Base-by-base conservation (phyloP, 495 filamentous ascomycete genomes). In the Sporormia fimetaria region DNA sequence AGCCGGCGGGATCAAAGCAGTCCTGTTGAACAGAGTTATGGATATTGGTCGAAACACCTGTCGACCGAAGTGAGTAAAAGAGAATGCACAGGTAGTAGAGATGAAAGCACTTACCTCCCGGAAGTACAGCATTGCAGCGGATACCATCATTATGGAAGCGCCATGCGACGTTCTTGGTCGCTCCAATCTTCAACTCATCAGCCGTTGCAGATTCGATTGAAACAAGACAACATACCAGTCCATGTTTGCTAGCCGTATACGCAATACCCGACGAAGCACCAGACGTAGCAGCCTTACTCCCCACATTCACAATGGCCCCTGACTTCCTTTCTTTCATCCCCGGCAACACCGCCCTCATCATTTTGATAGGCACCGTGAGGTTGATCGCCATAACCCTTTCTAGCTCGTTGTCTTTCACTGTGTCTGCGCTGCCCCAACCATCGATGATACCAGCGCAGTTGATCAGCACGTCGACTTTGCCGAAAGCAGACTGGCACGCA, bases 81-180 rank as follows among this genome's bases (percentile, higher is more conserved):
- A 27, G 25, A 7, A 27, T n/a, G n/a, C 25, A 7, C 25, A 6
- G 7, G 6, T n/a, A 7, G 6, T n/a, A 27, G 25, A n/a, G 7
- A 27, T n/a, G 7, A n/a, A 6, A n/a, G 7, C 25, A 40, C 44
- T 37, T 37, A 55, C 57, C 42, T 24, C 59, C 59, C 8, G 59
- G 59, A 15, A 53, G 45, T 4, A 62, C 38, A 4, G 54, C 54
- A 40, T 61, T 61, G 40, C 56, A 59, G 17, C 56, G 44, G 37
- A 61, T 61, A 10, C 57, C 57, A 10, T 65, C 63, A 41, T 62
- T 52, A 8, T 55, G 51, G 45, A 62, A 67, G 9, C 63, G 41
- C 59, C 59, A 67, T 6, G 65, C 63, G 2, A 65, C 62, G 44
- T 66, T 65, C 34, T 65, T 66, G 3, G 65, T 67, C 7, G 60